Evolutionary conservation across 2,329 filamentous ascomycete genomes (phyloP).

Genomic region (Stachybotrys echinatus): DNA sequence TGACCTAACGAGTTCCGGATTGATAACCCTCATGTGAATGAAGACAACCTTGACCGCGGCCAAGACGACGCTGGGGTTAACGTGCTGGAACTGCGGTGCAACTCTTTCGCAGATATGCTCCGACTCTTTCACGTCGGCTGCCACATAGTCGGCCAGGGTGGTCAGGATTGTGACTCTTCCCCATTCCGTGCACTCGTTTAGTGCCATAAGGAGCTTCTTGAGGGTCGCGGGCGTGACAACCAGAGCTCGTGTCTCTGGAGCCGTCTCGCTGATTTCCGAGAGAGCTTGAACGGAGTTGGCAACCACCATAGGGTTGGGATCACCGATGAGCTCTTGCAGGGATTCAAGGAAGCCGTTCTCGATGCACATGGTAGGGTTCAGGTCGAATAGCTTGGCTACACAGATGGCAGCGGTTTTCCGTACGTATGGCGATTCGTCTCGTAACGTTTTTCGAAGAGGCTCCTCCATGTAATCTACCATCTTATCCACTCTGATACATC

Average conservation of each 20-base stretch:
- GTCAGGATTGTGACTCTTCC: conserved; percentile 89
- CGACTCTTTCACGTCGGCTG: conserved; percentile 86
- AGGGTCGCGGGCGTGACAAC: conserved; percentile 75
- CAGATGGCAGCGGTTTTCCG: conserved; percentile 97
- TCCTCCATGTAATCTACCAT: conserved; percentile 99
- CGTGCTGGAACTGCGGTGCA: conserved; percentile 94
- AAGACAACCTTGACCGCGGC: conserved; percentile 98
- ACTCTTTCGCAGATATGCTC: conserved; percentile 98
- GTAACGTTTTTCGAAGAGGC: conserved; percentile 87
- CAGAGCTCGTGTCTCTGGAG: conserved; percentile 84
- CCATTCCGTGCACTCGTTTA: conserved; percentile 99
- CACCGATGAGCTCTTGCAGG: conserved; percentile 91
- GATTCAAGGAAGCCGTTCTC: conserved; percentile 95
- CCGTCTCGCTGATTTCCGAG: conserved; percentile 83
- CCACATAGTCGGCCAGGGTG: conserved; percentile 82
- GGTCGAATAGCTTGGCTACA: conserved; percentile 94
- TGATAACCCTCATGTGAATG: conserved; percentile 85
- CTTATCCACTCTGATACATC: conserved; percentile 95
- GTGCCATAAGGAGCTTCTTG: conserved; percentile 92
- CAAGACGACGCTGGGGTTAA: conserved; percentile 93
- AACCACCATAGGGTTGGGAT: conserved; percentile 98
- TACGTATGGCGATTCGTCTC: conserved; percentile 97
- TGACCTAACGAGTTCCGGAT: conserved; percentile 69
- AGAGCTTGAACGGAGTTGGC: conserved; percentile 95
- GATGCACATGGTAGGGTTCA: conserved; percentile 87